A percentile compares a stretch with the other conserved stretches of the same genome.
Evolutionary conservation across 2,329 filamentous ascomycete species (phyloP).

Genomic region (Dothideomycetes sp.): DNA sequence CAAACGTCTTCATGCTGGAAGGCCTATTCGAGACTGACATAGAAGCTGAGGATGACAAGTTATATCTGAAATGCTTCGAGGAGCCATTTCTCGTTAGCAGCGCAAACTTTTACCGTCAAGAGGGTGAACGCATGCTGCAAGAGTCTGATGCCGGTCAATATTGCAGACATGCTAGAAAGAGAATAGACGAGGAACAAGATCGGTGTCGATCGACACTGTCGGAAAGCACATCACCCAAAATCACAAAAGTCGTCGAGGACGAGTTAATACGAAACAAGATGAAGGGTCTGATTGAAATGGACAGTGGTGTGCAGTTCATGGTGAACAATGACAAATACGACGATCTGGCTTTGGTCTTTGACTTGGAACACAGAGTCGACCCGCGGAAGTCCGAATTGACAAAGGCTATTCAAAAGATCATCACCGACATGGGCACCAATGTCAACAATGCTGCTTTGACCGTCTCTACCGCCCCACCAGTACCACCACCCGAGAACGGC

Average conservation of each 20-base stretch:
- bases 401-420: slow-evolving; percentile 58
- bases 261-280: slow-evolving; percentile 71
- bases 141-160: slow-evolving; percentile 74
- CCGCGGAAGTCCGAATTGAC: slow-evolving; percentile 59
- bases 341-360: slow-evolving; percentile 72
- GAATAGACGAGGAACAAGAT: slow-evolving; percentile 69
- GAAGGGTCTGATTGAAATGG: slow-evolving; percentile 70
- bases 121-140: slow-evolving; percentile 63
- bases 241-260: slow-evolving; percentile 66
- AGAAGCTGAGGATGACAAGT: slow-evolving; percentile 65
- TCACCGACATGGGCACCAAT: slow-evolving; percentile 69
- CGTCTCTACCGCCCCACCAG: slow-evolving; percentile 47
- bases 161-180: slow-evolving; percentile 61
- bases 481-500: slow-evolving; percentile 40
- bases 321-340: slow-evolving; percentile 75
- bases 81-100: slow-evolving; percentile 63
- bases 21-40: slow-evolving; percentile 71
- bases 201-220: slow-evolving; percentile 77
- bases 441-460: slow-evolving; percentile 59
- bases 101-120: slow-evolving; percentile 59
- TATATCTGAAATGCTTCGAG: slow-evolving; percentile 80
- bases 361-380: slow-evolving; percentile 69
- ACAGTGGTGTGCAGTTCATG: slow-evolving; percentile 82
- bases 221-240: slow-evolving; percentile 57
- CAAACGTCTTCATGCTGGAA: slow-evolving; percentile 82